A percentile compares a stretch with the other conserved stretches of the same genome.
Conservation (phyloP, 164 flowering plant species). For the Hamamelis virginiana region DNA sequence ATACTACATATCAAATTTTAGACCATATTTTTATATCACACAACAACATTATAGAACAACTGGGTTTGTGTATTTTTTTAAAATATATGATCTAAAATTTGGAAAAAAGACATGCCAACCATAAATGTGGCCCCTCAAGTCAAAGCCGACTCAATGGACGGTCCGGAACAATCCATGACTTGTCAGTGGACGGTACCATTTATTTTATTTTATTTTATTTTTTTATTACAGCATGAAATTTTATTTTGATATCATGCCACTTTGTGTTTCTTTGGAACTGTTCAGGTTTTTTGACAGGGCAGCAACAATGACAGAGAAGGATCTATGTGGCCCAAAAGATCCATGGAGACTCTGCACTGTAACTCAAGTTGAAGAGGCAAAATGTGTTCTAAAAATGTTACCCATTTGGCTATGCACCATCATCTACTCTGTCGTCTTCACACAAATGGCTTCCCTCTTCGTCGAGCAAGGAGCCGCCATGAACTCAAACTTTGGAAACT, state of each 20-base stretch:
- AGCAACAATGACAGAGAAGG: slow-evolving; percentile 58
- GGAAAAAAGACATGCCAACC: too few relatives aligned
- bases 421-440: slow-evolving; percentile 83
- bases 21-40: too few relatives aligned
- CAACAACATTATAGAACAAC: too few relatives aligned
- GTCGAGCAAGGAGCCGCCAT: slow-evolving; percentile 91
- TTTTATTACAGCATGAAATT: background rate
- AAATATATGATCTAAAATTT: too few relatives aligned
- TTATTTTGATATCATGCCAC: background rate
- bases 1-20: too few relatives aligned
- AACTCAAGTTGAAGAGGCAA: slow-evolving; percentile 92
- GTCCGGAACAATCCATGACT: too few relatives aligned
- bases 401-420: slow-evolving; percentile 95
- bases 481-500: slow-evolving; percentile 45
- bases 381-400: slow-evolving; percentile 68
- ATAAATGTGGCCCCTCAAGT: too few relatives aligned
- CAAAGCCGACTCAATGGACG: too few relatives aligned
- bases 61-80: too few relatives aligned
- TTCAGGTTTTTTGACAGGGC: slow-evolving; percentile 85
- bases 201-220: too few relatives aligned
- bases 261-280: background rate
- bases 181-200: too few relatives aligned
- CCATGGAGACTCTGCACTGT: slow-evolving; percentile 89
- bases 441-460: slow-evolving; percentile 95
- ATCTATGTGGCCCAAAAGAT: slow-evolving; percentile 21